Base-by-base conservation (phyloP, 2,329 filamentous ascomycete genomes). In the Epichloe aotearoae region DNA sequence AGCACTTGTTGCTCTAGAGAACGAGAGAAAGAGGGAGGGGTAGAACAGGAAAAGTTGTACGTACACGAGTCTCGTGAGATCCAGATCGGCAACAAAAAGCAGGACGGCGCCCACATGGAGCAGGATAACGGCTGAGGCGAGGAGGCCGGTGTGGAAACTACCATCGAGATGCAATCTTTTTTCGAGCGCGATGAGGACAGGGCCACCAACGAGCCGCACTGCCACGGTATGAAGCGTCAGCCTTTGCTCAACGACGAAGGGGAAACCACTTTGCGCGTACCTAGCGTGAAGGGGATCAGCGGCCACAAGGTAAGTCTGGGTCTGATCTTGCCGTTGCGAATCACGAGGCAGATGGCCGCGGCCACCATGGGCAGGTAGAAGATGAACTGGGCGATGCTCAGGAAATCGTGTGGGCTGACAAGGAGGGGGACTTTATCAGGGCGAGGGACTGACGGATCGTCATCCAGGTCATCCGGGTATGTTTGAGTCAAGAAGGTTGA, bases 61-160 rank as follows among this genome's bases (percentile, higher is more conserved):
- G 45, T 55, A 62, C 62, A 62, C 54, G 50, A 62, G 47, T 43
- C 61, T 57, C 7, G 56, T 57, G 34, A 63, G 54, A 8, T 61
- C 62, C 12, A 61, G 39, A 6, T 57, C 50, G 11, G 60, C 57
- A 10, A 62, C 48, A 10, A 63, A 52, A 7, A 64, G 55, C 7
- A 61, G 58, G 5, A 64, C 55, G 5, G 62, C 56, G 33, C 62
- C 62, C 20, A 64, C 56, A 48, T 64, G 63, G 46, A 64, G 60
- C 5, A 62, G 56, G 19, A 62, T 50, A 5, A 58, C 53, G 10
- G 60, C 56, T 15, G 61, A 59, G 33, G 60, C 56, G 49, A 55
- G 57, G 33, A 63, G 54, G 5, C 59, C 60, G 14, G 57, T 46
- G 1, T 44, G 14, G 23, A 23, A 44, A 14, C 34, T 1, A 33